phyloP scores from a whole-genome alignment of 78 protist genomes.

The Dictyostelium brefeldianum region DNA sequence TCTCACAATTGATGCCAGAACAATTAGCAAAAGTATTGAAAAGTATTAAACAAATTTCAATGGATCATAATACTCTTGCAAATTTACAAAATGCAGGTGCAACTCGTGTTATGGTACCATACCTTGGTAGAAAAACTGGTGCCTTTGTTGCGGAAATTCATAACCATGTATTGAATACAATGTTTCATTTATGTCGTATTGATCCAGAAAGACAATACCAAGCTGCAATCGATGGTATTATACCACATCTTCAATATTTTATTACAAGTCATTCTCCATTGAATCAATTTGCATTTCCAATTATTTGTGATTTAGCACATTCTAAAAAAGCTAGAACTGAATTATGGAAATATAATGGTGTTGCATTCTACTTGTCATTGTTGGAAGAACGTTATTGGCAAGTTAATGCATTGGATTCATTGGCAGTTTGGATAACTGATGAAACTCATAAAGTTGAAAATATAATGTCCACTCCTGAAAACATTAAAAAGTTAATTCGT shows the following conservation, averaged over 20 bases:
- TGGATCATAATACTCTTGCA: constrained; percentile 85
- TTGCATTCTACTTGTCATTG: constrained; percentile 84
- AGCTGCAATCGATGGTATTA: constrained; percentile 90
- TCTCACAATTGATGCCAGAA: constrained; percentile 40
- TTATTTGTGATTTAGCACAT: constrained; percentile 92
- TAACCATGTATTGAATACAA: constrained; percentile 84
- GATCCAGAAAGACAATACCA: constrained; percentile 91
- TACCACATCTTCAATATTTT: constrained; percentile 85
- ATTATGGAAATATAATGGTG: constrained; percentile 85
- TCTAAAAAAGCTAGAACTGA: constrained; percentile 84
- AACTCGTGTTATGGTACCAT: constrained; percentile 69
- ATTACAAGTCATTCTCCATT: constrained; percentile 83
- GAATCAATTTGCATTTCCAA: constrained; percentile 90
- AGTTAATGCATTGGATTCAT: constrained; percentile 90
- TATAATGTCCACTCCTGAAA: constrained; percentile 22
- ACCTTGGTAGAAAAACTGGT: constrained; percentile 33
- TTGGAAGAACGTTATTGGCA: constrained; percentile 84
- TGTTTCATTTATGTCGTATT: constrained; percentile 92
- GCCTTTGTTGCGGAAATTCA: constrained; percentile 65
- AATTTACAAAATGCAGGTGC: constrained; percentile 84
- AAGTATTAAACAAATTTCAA: constrained; percentile 83
- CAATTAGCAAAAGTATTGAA: constrained; percentile 81
- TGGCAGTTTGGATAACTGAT: constrained; percentile 88
- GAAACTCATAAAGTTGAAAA: constrained; percentile 64
- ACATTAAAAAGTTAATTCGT: constrained; percentile 29